Percentiles rank a stretch among this genome's conserved stretches.
phyloP scores from a whole-genome alignment of 192 early-diverging fungal genomes.

The Podila verticillata region DNA sequence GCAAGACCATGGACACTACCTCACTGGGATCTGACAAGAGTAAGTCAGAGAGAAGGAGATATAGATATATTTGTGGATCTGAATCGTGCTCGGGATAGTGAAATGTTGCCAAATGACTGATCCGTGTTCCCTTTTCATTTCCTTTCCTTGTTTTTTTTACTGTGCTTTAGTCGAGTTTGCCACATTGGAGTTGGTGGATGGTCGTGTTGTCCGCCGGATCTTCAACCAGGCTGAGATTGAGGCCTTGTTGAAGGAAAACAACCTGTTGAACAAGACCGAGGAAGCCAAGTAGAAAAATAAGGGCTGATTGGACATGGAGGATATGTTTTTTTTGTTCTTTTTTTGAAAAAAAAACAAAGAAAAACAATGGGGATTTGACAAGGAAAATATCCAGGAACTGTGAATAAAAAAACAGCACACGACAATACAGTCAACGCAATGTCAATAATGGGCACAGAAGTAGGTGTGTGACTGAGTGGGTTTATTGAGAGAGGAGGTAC shows the following conservation, averaged over 20 bases:
- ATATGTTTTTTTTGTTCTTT: not conserved
- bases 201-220: conserved; percentile 70
- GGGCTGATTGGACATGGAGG: not conserved
- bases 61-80: no score
- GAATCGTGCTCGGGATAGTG: no score
- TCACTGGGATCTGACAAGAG: conserved; percentile 92
- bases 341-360: conserved; percentile 1
- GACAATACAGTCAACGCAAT: no score
- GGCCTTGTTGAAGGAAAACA: conserved; percentile 80
- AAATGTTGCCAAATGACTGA: not conserved
- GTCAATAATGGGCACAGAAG: no score
- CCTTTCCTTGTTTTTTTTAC: conserved; percentile 15
- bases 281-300: conserved; percentile 37
- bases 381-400: not conserved
- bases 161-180: conserved; percentile 85
- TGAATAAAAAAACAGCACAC: conserved; percentile 1
- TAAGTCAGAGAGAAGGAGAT: no score
- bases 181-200: conserved; percentile 74
- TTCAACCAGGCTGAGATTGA: conserved; percentile 85
- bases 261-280: conserved; percentile 56
- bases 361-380: not conserved
- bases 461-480: no score
- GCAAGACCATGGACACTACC: conserved; percentile 97
- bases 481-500: no score
- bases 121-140: no score